These are phyloP conservation scores for Lasiodiplodia hormozganensis DNA, from an alignment of 2,329 filamentous ascomycete species.

Conservation along the genomic window DNA sequence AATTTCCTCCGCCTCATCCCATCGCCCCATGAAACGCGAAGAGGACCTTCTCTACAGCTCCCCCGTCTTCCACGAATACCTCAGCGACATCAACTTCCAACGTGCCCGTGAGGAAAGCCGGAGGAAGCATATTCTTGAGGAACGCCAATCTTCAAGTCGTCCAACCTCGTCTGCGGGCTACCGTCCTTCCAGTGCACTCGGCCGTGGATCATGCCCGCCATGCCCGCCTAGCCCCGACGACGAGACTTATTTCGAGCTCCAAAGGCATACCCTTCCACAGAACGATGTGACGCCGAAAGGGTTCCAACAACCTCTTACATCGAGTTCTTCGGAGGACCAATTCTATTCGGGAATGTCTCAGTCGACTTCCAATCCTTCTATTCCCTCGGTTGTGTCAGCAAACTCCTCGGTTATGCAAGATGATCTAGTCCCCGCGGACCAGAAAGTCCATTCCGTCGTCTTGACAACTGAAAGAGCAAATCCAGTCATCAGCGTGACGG, in stretches of 20 bases:
- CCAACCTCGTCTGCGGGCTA: slow-evolving; percentile 19
- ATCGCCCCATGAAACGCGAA: slow-evolving; percentile 30
- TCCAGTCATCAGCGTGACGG: background rate
- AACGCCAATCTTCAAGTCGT: slow-evolving; percentile 34
- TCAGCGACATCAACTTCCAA: slow-evolving; percentile 41
- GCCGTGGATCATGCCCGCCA: slow-evolving; percentile 46
- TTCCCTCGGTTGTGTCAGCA: slow-evolving; percentile 58
- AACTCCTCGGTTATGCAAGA: slow-evolving; percentile 52
- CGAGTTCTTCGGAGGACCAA: slow-evolving; percentile 57
- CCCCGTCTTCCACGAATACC: slow-evolving; percentile 29
- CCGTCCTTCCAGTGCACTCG: slow-evolving; percentile 38
- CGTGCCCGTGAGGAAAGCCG: slow-evolving; percentile 49
- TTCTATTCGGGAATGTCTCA: slow-evolving; percentile 57
- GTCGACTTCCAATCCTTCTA: slow-evolving; percentile 59
- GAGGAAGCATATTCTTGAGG: slow-evolving; percentile 43
- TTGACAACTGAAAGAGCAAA: background rate
- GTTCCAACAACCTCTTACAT: slow-evolving; percentile 36
- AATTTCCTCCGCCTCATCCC: slow-evolving; percentile 47
- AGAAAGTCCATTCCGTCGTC: background rate
- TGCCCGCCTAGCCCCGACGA: slow-evolving; percentile 60
- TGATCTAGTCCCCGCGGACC: slow-evolving; percentile 36
- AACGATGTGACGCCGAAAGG: slow-evolving; percentile 18
- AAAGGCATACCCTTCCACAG: background rate
- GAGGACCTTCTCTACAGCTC: slow-evolving; percentile 22
- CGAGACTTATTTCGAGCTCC: slow-evolving; percentile 34